These are phyloP conservation scores for Mycena floridula DNA, from an alignment of 768 basidiomycete species.

Conservation along the genomic window DNA sequence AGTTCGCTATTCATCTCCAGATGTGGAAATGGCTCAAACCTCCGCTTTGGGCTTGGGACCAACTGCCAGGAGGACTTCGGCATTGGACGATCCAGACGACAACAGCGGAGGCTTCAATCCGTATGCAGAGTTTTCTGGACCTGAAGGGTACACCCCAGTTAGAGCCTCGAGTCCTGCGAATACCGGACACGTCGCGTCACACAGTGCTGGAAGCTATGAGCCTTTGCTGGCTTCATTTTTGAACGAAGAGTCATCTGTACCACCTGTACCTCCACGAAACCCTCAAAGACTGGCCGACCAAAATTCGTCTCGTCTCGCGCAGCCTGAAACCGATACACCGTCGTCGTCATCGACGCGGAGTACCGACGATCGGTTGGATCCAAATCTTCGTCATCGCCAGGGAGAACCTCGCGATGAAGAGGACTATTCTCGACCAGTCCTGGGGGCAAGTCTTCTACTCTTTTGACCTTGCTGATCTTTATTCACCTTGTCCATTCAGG, in stretches of 20 bases:
- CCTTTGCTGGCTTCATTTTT: constrained; percentile 47
- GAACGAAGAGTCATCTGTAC: constrained; percentile 14
- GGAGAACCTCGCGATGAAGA: constrained; percentile 36
- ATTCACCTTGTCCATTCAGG: constrained; percentile 23
- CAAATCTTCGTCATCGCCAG: constrained; percentile 32
- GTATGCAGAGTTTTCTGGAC: constrained; percentile 39
- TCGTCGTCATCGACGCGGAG: constrained; percentile 29
- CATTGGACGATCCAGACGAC: constrained; percentile 24
- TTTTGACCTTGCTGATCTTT: not conserved
- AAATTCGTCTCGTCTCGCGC: not conserved
- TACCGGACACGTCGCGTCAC: constrained; percentile 35
- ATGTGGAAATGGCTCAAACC: constrained; percentile 35
- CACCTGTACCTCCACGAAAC: constrained; percentile 28
- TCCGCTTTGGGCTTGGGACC: constrained; percentile 27
- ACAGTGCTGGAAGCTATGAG: constrained; percentile 54
- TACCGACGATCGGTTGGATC: constrained; percentile 38
- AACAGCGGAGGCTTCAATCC: constrained; percentile 39
- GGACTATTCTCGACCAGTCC: constrained; percentile 50
- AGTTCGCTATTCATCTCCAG: constrained; percentile 19
- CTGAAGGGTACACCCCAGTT: constrained; percentile 39
- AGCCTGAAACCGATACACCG: constrained; percentile 12
- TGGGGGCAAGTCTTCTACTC: constrained; percentile 36
- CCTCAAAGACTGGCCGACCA: constrained; percentile 21
- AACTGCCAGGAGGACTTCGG: constrained; percentile 26
- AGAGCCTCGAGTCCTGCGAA: constrained; percentile 37